These are phyloP conservation scores for Skeletonema grethae DNA, from an alignment of 108 stramenopile genomes.

Conservation along the genomic window DNA sequence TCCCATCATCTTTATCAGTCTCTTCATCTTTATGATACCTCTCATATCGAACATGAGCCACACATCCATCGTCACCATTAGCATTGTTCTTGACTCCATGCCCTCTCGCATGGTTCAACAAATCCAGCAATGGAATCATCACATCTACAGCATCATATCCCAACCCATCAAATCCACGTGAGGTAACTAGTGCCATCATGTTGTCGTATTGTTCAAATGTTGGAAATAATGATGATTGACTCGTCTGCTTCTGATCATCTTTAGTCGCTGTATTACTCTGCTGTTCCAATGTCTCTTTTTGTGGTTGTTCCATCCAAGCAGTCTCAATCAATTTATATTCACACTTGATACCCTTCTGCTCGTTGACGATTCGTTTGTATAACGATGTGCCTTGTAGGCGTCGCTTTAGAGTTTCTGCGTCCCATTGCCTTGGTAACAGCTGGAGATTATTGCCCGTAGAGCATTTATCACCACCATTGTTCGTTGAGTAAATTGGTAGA, in stretches of 20 bases:
- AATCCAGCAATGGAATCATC: conserved; percentile 76
- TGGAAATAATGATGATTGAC: conserved; percentile 40
- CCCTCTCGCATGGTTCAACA: conserved; percentile 79
- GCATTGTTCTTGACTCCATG: not conserved
- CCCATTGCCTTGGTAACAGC: conserved; percentile 69
- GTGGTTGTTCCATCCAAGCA: conserved; percentile 18
- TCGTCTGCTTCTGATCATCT: conserved; percentile 1
- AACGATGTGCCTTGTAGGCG: conserved; percentile 63
- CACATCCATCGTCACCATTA: conserved; percentile 3
- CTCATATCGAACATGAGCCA: conserved; percentile 23
- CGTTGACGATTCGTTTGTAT: conserved; percentile 38
- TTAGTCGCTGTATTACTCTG: not conserved
- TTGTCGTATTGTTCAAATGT: conserved; percentile 58
- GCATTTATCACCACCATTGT: not conserved
- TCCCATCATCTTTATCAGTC: not conserved
- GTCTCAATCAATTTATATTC: conserved; percentile 51
- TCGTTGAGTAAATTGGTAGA: conserved; percentile 11
- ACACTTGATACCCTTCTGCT: conserved; percentile 30
- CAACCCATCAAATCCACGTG: conserved; percentile 69
- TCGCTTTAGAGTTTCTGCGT: conserved; percentile 22
- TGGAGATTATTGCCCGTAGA: not conserved
- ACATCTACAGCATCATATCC: conserved; percentile 55
- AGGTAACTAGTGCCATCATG: conserved; percentile 68
- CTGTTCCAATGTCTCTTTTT: not conserved
- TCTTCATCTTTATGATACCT: conserved; percentile 4